Percentiles rank a stretch among this genome's conserved stretches.
Evolutionary conservation across 768 basidiomycete genomes (phyloP).

Genomic region (Terana coerulea): DNA sequence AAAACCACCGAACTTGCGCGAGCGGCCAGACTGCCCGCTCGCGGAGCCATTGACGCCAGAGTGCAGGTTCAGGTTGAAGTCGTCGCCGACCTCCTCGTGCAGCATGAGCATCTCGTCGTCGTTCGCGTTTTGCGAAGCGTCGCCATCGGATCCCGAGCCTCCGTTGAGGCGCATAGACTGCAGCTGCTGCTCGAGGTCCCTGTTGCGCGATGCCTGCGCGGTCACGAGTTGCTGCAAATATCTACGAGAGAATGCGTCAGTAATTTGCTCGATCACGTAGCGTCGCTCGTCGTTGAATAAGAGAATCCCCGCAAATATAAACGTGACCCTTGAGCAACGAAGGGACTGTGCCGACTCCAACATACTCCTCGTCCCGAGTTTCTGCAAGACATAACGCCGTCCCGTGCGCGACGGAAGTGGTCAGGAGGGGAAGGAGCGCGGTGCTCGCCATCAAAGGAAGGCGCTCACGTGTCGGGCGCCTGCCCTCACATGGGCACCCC

Average conservation of each 20-base stretch:
- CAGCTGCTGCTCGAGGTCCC: conserved; percentile 75
- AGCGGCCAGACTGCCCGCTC: conserved; percentile 14
- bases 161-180: conserved; percentile 23
- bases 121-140: conserved; percentile 11
- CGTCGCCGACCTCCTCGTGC: conserved; percentile 24
- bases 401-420: neutral
- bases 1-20: conserved; percentile 22
- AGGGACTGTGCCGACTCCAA: no score
- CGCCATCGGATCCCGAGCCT: neutral
- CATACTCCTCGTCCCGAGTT: neutral
- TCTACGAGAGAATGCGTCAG: conserved; percentile 25
- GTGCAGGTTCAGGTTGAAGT: conserved; percentile 14
- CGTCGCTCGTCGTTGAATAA: neutral
- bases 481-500: conserved; percentile 3
- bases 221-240: conserved; percentile 86
- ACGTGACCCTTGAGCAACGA: no score
- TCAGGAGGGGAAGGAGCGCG: conserved; percentile 1
- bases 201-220: conserved; percentile 72
- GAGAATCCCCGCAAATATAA: neutral
- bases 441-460: neutral
- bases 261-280: conserved; percentile 2
- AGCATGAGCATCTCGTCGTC: conserved; percentile 23
- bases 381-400: neutral
- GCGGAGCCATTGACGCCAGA: conserved; percentile 11
- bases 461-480: conserved; percentile 6